A percentile compares a stretch with the other conserved stretches of the same genome.
phyloP scores from a whole-genome alignment of 306 rosid genomes.

The Boehmeria nivea region DNA sequence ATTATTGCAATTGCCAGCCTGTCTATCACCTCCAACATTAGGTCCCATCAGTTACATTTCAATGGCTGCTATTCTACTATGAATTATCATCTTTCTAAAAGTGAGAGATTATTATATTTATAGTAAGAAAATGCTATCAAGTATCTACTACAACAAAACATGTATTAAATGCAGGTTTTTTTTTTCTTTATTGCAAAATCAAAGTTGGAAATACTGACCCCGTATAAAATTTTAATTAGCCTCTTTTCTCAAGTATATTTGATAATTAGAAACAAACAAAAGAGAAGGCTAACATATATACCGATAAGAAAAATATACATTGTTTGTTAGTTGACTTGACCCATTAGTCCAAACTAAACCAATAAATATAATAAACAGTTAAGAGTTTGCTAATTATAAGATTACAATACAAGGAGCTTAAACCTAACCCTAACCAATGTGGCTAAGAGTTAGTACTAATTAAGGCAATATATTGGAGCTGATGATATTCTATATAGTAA shows the following conservation, averaged over 20 bases:
- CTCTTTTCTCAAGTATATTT: too few species aligned
- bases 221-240: too few species aligned
- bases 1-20: constrained; percentile 35
- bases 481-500: background rate
- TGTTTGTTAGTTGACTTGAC: background rate
- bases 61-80: constrained; percentile 3
- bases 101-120: background rate
- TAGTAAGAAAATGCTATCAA: background rate
- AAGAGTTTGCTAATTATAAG: too few species aligned
- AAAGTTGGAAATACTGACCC: too few species aligned
- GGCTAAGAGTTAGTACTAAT: background rate
- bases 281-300: too few species aligned
- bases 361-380: background rate
- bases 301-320: background rate
- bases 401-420: background rate
- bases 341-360: background rate
- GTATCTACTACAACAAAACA: too few species aligned
- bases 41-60: background rate
- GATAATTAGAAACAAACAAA: too few species aligned
- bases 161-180: too few species aligned
- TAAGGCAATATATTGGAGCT: too few species aligned
- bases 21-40: constrained; percentile 9
- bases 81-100: background rate
- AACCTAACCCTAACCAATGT: background rate
- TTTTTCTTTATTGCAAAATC: too few species aligned